These are phyloP conservation scores for Eragrostis nindensis DNA, from an alignment of 176 grass and related monocot species.

Conservation along the genomic window DNA sequence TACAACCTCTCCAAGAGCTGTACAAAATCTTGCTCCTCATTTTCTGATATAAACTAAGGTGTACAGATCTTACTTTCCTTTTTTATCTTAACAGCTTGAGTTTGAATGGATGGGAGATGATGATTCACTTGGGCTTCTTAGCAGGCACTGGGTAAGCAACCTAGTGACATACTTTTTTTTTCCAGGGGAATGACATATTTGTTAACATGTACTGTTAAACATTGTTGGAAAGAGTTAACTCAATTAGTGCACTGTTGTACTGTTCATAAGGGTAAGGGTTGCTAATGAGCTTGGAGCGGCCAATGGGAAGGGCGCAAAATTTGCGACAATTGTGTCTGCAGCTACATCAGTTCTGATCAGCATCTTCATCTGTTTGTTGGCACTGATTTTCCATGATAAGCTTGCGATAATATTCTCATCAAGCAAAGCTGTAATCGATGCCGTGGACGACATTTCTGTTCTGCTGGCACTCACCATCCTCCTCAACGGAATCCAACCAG, in stretches of 20 bases:
- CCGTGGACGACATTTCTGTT: constrained; percentile 36
- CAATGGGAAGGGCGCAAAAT: constrained; percentile 41
- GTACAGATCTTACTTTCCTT: neutral
- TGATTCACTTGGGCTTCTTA: constrained; percentile 75
- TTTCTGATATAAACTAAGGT: neutral
- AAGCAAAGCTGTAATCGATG: constrained; percentile 25
- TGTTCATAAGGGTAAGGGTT: constrained; percentile 43
- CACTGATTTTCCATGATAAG: constrained; percentile 44
- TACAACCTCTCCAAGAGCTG: neutral
- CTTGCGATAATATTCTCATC: constrained; percentile 17
- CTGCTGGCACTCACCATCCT: constrained; percentile 41
- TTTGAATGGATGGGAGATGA: constrained; percentile 67
- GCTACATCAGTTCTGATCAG: constrained; percentile 36
- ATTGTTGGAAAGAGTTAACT: too few relatives aligned
- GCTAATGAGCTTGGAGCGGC: constrained; percentile 50
- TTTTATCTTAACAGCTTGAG: constrained; percentile 27
- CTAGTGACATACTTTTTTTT: neutral
- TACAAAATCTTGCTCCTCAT: neutral
- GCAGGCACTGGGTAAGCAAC: constrained; percentile 66
- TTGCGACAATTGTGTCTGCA: constrained; percentile 40
- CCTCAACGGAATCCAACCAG: constrained; percentile 55
- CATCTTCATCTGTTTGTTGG: constrained; percentile 28
- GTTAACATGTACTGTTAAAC: too few relatives aligned
- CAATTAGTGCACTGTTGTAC: too few relatives aligned
- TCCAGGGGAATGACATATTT: too few relatives aligned